Evolutionary conservation across 768 basidiomycete genomes (phyloP).

Genomic region (Leccinum incarnatum): DNA sequence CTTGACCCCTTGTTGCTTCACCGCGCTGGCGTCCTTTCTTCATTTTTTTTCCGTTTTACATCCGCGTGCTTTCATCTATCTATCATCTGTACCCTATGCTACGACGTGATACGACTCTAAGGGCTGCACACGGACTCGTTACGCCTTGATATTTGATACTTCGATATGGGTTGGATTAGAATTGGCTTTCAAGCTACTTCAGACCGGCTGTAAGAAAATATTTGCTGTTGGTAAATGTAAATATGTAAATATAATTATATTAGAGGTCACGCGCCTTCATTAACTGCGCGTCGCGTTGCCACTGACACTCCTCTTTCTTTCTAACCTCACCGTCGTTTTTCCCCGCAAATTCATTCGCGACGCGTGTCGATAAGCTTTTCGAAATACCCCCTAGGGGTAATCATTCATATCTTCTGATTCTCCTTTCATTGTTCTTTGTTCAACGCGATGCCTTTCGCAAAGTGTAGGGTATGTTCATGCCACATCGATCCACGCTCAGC

Average conservation of each 20-base stretch:
- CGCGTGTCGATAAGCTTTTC: constrained; percentile 2
- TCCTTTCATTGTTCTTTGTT: not conserved
- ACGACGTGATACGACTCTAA: constrained; percentile 25
- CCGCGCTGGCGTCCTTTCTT: constrained; percentile 20
- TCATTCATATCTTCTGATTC: not conserved
- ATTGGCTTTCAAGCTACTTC: not conserved
- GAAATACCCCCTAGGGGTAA: not conserved
- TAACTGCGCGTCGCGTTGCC: constrained; percentile 1
- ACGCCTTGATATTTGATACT: not conserved
- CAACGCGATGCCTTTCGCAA: constrained; percentile 22
- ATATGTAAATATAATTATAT: not conserved
- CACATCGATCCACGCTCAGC: constrained; percentile 1
- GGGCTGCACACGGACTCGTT: constrained; percentile 13
- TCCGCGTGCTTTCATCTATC: constrained; percentile 9
- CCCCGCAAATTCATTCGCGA: not conserved
- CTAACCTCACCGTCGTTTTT: not conserved
- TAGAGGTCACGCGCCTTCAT: not conserved
- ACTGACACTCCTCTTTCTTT: not conserved
- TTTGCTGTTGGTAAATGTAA: not conserved
- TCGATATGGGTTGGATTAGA: constrained; percentile 12
- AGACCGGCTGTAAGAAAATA: not conserved
- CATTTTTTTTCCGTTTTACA: constrained; percentile 10
- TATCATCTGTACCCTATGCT: constrained; percentile 14
- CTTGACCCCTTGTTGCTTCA: constrained; percentile 24
- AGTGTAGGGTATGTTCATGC: constrained; percentile 24